These are phyloP conservation scores for Phoma sp. DNA, from an alignment of 2,329 filamentous ascomycete genomes.

Conservation along the genomic window DNA sequence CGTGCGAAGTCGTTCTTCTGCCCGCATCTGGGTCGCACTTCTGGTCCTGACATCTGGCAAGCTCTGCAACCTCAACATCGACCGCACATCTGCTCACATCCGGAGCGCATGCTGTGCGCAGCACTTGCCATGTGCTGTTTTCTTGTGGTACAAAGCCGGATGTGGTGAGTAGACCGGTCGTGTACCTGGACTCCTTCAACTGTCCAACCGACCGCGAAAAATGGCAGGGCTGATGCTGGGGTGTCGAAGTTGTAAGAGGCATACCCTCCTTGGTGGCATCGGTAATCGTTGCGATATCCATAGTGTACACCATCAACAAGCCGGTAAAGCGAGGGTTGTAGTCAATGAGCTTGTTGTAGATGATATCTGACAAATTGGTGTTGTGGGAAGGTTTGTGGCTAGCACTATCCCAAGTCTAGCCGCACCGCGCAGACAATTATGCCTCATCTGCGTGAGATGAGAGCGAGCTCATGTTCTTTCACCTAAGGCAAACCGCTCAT, in stretches of 20 bases:
- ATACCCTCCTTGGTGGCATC: background rate
- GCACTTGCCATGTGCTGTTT: background rate
- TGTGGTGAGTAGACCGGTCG: background rate
- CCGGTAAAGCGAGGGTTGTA: background rate
- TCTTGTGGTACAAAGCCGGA: background rate
- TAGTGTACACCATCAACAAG: background rate
- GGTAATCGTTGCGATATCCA: background rate
- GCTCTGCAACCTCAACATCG: background rate
- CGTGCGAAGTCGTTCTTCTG: background rate
- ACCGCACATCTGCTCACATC: background rate
- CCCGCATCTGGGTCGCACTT: background rate
- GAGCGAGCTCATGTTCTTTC: background rate
- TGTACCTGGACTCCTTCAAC: background rate
- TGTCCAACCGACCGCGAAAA: background rate
- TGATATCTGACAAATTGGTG: background rate
- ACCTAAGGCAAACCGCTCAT: slow-evolving; percentile 1
- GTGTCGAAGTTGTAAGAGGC: background rate
- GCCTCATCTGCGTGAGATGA: background rate
- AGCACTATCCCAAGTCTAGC: background rate
- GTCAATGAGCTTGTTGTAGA: too few species aligned
- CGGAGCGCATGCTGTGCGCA: background rate
- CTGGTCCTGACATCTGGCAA: background rate
- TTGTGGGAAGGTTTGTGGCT: background rate
- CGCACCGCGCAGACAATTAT: background rate
- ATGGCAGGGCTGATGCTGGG: background rate